A percentile compares a stretch with the other conserved stretches of the same genome.
Conservation (phyloP, 1,139 yeast genomes). For the Pichiaceae sp. region DNA sequence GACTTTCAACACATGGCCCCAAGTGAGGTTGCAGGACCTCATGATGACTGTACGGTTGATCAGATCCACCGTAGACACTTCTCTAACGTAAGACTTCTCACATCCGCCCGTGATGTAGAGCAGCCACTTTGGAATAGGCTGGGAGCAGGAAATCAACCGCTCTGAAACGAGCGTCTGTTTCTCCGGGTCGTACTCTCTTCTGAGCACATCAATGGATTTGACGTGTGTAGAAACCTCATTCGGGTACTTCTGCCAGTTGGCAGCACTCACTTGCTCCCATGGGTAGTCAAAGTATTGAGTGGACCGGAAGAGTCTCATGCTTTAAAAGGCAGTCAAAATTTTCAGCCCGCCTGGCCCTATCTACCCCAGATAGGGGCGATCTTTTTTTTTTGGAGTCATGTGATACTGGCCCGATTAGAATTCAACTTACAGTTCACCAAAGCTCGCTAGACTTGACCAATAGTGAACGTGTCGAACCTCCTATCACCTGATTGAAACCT, state of each 20-base stretch:
- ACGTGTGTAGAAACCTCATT: slow-evolving; percentile 89
- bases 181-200: slow-evolving; percentile 54
- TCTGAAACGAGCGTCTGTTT: slow-evolving; percentile 66
- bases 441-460: no score
- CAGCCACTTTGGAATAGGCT: slow-evolving; percentile 81
- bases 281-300: slow-evolving; percentile 66
- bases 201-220: slow-evolving; percentile 83
- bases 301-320: slow-evolving; percentile 76
- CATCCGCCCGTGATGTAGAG: slow-evolving; percentile 65
- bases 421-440: no score
- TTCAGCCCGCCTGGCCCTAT: no score
- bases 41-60: slow-evolving; percentile 54
- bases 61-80: slow-evolving; percentile 79
- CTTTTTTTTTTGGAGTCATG: neutral
- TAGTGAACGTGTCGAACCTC: neutral
- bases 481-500: neutral
- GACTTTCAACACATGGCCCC: slow-evolving; percentile 67
- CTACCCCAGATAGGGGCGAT: no score
- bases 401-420: neutral
- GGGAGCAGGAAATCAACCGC: slow-evolving; percentile 83
- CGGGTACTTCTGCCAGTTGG: slow-evolving; percentile 96
- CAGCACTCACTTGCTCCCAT: slow-evolving; percentile 94
- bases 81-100: slow-evolving; percentile 75
- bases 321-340: no score
- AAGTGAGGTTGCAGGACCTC: slow-evolving; percentile 84